These are phyloP conservation scores for Medicago ruthenica DNA, from an alignment of 306 rosid genomes.

Conservation along the genomic window DNA sequence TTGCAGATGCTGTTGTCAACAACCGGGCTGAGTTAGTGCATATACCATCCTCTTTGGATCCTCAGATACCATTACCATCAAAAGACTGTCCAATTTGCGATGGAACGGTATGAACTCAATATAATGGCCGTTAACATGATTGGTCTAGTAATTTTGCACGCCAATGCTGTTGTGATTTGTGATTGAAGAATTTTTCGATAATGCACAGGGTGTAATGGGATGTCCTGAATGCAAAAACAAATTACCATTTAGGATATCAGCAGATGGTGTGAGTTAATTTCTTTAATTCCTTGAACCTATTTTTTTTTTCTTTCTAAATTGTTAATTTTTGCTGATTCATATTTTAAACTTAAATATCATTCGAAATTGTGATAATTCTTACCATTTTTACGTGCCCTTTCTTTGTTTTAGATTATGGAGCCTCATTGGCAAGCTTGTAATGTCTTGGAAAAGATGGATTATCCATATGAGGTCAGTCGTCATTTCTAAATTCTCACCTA, in stretches of 20 bases:
- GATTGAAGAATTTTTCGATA: constrained; percentile 41
- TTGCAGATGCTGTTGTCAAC: constrained; percentile 84
- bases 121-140: constrained; percentile 31
- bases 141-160: constrained; percentile 32
- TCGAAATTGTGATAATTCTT: constrained; percentile 29
- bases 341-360: constrained; percentile 20
- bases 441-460: constrained; percentile 85
- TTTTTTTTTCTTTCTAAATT: not conserved
- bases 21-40: constrained; percentile 90
- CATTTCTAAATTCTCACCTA: constrained; percentile 23
- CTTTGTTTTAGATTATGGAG: constrained; percentile 86
- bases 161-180: constrained; percentile 38
- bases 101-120: constrained; percentile 76
- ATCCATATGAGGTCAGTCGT: constrained; percentile 83
- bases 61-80: constrained; percentile 74
- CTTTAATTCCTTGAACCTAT: constrained; percentile 23
- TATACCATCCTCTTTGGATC: constrained; percentile 78
- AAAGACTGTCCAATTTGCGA: constrained; percentile 95
- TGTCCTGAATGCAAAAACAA: constrained; percentile 93
- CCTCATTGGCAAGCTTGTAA: constrained; percentile 94
- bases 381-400: constrained; percentile 31
- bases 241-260: constrained; percentile 81
- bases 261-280: constrained; percentile 82
- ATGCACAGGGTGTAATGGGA: constrained; percentile 93
- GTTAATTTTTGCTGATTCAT: constrained; percentile 26